Conservation (phyloP, 1,284 basidiomycete genomes). For the Pseudozyma hubeiensis region DNA sequence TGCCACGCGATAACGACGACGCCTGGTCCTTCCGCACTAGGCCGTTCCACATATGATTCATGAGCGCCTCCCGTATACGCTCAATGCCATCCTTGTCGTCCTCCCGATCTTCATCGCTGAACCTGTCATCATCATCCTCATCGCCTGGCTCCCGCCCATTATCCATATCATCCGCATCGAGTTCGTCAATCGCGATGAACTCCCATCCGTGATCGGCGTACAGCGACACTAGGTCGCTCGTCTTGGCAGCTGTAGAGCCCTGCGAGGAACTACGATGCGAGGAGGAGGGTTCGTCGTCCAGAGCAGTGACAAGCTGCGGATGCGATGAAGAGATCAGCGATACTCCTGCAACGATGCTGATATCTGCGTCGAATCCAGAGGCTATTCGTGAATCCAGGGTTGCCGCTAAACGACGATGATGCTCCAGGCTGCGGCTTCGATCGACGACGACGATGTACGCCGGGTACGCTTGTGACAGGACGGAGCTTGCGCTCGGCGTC, state of each 20-base stretch:
- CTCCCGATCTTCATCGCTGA: constrained; percentile 22
- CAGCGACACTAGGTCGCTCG: constrained; percentile 46
- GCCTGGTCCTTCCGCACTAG: constrained; percentile 40
- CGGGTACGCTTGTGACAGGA: constrained; percentile 17
- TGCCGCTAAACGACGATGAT: constrained; percentile 20
- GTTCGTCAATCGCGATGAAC: constrained; percentile 52
- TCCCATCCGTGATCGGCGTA: constrained; percentile 61
- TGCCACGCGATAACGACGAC: not conserved
- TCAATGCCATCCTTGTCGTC: constrained; percentile 51
- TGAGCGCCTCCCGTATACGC: constrained; percentile 55
- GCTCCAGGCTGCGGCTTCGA: constrained; percentile 21
- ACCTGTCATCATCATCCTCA: constrained; percentile 13
- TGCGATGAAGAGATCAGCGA: constrained; percentile 14
- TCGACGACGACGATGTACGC: constrained; percentile 46
- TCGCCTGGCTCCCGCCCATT: not conserved
- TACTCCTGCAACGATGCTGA: constrained; percentile 41
- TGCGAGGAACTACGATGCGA: not conserved
- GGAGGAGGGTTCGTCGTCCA: constrained; percentile 21
- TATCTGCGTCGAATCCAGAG: constrained; percentile 33
- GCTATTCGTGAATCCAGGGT: constrained; percentile 19
- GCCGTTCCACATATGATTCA: constrained; percentile 59
- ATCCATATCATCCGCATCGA: constrained; percentile 11
- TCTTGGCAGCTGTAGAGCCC: constrained; percentile 3
- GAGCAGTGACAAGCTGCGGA: constrained; percentile 11
- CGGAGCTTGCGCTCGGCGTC: not conserved